Conservation (phyloP, 768 basidiomycete species). For the Hygrocybe coccinea region DNA sequence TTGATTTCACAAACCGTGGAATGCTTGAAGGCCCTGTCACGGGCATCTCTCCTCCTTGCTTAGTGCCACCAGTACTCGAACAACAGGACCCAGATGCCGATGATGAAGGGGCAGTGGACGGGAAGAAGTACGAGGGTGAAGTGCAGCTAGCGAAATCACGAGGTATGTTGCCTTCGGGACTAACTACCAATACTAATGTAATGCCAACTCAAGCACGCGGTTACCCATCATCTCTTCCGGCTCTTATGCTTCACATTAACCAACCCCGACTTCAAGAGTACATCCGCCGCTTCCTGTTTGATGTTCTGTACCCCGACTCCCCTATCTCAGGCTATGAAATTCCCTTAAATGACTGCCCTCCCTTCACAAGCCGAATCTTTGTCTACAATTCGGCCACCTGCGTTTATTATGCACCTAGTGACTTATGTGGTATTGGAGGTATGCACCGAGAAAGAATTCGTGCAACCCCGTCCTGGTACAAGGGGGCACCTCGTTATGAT, state of each 20-base stretch:
- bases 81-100: not conserved
- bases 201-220: not conserved
- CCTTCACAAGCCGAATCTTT: not conserved
- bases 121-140: not conserved
- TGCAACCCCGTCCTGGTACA: conserved; percentile 5
- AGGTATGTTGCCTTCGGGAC: not conserved
- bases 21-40: conserved; percentile 11
- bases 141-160: not conserved
- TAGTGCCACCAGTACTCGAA: not conserved
- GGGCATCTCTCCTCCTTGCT: not conserved
- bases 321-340: conserved; percentile 5
- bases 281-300: conserved; percentile 25
- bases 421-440: conserved; percentile 21
- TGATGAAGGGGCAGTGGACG: not conserved
- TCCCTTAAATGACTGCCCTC: not conserved
- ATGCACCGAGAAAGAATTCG: conserved; percentile 27
- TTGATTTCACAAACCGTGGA: conserved; percentile 15
- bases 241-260: conserved; percentile 12
- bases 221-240: conserved; percentile 8
- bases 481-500: conserved; percentile 16
- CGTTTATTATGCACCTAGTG: conserved; percentile 25
- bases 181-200: not conserved
- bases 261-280: conserved; percentile 19
- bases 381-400: conserved; percentile 13
- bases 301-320: not conserved